Percentiles rank a stretch among this genome's conserved stretches.
Evolutionary conservation across 805 yeast species (phyloP).

Genomic region (Candida nanaspora): DNA sequence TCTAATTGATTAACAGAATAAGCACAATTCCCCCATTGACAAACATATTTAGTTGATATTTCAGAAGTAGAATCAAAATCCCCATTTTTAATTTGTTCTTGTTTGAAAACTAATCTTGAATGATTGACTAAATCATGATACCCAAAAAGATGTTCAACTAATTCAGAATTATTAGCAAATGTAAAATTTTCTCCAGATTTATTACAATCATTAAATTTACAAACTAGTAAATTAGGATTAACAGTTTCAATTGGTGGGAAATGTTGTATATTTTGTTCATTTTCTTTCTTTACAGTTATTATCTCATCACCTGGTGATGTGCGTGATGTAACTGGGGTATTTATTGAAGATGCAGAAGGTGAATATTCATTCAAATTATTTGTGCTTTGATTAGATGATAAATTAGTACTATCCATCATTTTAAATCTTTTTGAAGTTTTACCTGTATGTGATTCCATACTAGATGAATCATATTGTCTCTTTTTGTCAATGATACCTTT

Average conservation of each 20-base stretch:
- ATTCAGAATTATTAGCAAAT: slow-evolving; percentile 22
- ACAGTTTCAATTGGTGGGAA: slow-evolving; percentile 38
- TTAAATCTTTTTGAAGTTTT: too few species aligned
- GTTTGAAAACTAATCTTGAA: background rate
- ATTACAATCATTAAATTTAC: background rate
- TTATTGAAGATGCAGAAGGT: too few species aligned
- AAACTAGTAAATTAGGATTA: slow-evolving; percentile 13
- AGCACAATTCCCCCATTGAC: slow-evolving; percentile 76
- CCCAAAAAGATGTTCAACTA: slow-evolving; percentile 43
- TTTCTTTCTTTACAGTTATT: too few species aligned
- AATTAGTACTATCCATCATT: too few species aligned
- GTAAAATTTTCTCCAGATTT: slow-evolving; percentile 30
- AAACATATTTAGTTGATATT: slow-evolving; percentile 28
- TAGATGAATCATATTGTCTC: too few species aligned
- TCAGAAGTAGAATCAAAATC: slow-evolving; percentile 20
- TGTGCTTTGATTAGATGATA: too few species aligned
- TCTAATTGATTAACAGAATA: slow-evolving; percentile 47
- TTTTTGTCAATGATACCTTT: too few species aligned
- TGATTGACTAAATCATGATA: background rate
- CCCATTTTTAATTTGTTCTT: background rate
- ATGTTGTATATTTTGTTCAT: too few species aligned
- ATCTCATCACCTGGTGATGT: too few species aligned
- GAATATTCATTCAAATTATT: too few species aligned
- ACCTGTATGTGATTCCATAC: too few species aligned
- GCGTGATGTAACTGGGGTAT: too few species aligned